Base-by-base conservation (phyloP, 768 basidiomycete genomes). In the Leccinum arenicola region DNA sequence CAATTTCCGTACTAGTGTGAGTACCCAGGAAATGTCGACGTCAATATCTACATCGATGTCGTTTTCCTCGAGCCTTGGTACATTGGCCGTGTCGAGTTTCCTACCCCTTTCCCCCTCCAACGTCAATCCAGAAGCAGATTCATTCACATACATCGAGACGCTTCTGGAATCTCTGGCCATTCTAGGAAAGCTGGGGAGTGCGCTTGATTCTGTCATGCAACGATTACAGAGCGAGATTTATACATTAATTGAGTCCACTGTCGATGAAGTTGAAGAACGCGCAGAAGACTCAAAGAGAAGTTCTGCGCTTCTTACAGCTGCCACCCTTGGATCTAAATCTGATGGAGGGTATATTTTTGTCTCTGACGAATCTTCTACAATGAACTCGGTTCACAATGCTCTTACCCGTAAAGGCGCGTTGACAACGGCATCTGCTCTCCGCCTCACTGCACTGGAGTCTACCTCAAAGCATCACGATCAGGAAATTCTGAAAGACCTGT, bases 101-200 rank as follows among this genome's bases (percentile, higher is more conserved):
- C 33, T 57, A 17, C 67, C 70, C 12, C 58, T 68, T 23, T 65
- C 62, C 6, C 66, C 70, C 23, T 64, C 63, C 55, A 70, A 63
- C 61, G 59, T 60, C 59, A 95, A 95, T 67, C 94, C 95, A 4
- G 97, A 99, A 75, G 81, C 85, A 10, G 93, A 99, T 70, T 94
- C 93, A 0, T 99, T 97, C 73, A 74, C 85, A 4, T 98, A 98
- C 68, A 88, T 98, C 64, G 97, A 98, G 75, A 90, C 85, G 2
- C 79, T 98, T 6, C 77, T 98, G 8, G 97, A 98, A 73, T 90
- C 95, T n/a, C 78, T 98, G 12, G 89, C 94, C 14, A 88, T 94
- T 2, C 78, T 99, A 14, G 96, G 95, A 7, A 91, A 91, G 68
- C 80, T 98, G 3, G 93, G 92, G 3, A 84, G 77, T 56, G 91